A percentile compares a stretch with the other conserved stretches of the same genome.
These are phyloP conservation scores for Simplicillium aogashimaense DNA, from an alignment of 2,329 filamentous ascomycete genomes.

Conservation along the genomic window DNA sequence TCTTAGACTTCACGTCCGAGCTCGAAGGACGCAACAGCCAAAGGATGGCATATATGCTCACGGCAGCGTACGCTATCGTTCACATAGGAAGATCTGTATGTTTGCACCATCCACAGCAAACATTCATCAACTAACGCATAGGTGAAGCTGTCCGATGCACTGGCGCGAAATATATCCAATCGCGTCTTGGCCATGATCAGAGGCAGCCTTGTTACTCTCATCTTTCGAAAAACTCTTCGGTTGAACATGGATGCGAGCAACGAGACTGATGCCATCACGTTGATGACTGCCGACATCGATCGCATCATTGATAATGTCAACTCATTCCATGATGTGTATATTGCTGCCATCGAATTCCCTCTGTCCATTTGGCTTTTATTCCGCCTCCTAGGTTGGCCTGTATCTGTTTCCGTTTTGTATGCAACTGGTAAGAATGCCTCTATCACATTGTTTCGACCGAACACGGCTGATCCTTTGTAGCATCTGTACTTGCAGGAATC, in stretches of 20 bases:
- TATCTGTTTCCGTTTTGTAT: conserved; percentile 12
- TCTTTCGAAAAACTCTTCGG: conserved; percentile 34
- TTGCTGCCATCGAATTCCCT: conserved; percentile 20
- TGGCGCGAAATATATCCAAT: conserved; percentile 9
- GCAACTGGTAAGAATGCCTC: conserved; percentile 8
- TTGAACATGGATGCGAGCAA: conserved; percentile 18
- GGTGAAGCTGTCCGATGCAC: neutral
- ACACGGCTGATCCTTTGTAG: conserved; percentile 5
- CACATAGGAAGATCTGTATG: conserved; percentile 29
- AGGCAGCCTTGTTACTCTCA: conserved; percentile 27
- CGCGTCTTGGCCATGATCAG: conserved; percentile 22
- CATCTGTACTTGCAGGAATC: conserved; percentile 5
- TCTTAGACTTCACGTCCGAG: conserved; percentile 18
- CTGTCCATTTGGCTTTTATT: conserved; percentile 23
- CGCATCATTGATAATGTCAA: conserved; percentile 16
- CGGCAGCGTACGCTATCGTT: conserved; percentile 25
- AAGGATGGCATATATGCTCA: conserved; percentile 24
- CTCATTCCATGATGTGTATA: conserved; percentile 22
- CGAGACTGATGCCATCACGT: conserved; percentile 24
- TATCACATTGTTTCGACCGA: neutral
- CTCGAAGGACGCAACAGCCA: conserved; percentile 12
- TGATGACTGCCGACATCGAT: conserved; percentile 35
- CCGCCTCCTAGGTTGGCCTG: conserved; percentile 12
- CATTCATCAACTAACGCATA: neutral
- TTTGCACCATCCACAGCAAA: neutral